Percentiles rank a stretch among this genome's conserved stretches.
These are phyloP conservation scores for Pythium apleroticum DNA, from an alignment of 352 stramenopile species.

Conservation along the genomic window DNA sequence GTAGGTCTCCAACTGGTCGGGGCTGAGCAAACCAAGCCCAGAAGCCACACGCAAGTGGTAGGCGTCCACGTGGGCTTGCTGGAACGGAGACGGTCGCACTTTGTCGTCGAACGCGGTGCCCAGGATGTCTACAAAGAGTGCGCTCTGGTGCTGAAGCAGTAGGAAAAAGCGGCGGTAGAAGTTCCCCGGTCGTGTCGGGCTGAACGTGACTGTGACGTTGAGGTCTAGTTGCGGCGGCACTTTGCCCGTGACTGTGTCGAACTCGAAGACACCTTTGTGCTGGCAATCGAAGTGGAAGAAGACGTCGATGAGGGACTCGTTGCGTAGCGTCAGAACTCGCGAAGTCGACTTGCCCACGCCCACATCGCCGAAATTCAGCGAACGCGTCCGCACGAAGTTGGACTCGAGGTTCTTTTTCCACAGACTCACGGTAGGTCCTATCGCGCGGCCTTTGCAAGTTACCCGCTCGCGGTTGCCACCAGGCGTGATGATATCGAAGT, in stretches of 20 bases:
- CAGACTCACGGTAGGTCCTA: constrained; percentile 64
- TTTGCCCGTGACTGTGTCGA: constrained; percentile 70
- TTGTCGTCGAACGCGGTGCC: constrained; percentile 90
- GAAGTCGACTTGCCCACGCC: constrained; percentile 52
- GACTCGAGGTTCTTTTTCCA: constrained; percentile 82
- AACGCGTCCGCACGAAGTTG: constrained; percentile 70
- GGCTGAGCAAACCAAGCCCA: constrained; percentile 70
- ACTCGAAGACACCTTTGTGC: constrained; percentile 78
- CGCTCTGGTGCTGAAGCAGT: constrained; percentile 82
- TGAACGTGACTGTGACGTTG: constrained; percentile 86
- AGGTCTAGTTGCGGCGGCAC: constrained; percentile 80
- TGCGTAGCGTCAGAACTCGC: constrained; percentile 82
- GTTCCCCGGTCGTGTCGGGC: constrained; percentile 71
- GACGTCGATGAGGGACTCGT: constrained; percentile 71
- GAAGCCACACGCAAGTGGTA: constrained; percentile 54
- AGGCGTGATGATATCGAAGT: constrained; percentile 89
- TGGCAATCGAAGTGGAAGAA: constrained; percentile 83
- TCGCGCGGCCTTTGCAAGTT: constrained; percentile 64
- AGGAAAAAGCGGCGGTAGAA: constrained; percentile 91
- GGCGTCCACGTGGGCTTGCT: constrained; percentile 90
- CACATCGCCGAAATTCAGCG: constrained; percentile 91
- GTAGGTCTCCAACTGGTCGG: constrained; percentile 81
- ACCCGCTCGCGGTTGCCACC: constrained; percentile 84
- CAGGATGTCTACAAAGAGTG: constrained; percentile 86
- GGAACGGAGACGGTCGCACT: constrained; percentile 87